Percentiles rank a stretch among this genome's conserved stretches.
These are phyloP conservation scores for Plasmodium relictum DNA, from an alignment of 169 alveolate species.

Conservation along the genomic window DNA sequence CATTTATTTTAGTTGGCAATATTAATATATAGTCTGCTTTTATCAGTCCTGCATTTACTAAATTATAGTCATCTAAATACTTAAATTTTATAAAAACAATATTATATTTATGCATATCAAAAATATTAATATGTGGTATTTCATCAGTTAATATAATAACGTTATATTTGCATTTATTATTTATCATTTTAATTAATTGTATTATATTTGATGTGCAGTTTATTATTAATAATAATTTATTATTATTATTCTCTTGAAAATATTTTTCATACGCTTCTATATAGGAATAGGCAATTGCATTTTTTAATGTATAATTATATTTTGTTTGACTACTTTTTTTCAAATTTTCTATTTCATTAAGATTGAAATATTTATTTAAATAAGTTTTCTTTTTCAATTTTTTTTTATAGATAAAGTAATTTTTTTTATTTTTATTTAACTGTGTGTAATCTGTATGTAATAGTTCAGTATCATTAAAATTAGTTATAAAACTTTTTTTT, in stretches of 20 bases:
- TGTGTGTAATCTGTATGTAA: neutral
- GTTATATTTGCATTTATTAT: conserved; percentile 39
- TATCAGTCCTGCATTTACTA: conserved; percentile 64
- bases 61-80: conserved; percentile 55
- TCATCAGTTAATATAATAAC: conserved; percentile 57
- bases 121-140: conserved; percentile 40
- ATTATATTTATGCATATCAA: conserved; percentile 35
- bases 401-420: conserved; percentile 10
- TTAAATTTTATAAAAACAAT: conserved; percentile 68
- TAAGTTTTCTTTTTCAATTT: conserved; percentile 12
- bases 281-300: conserved; percentile 29
- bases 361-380: conserved; percentile 9
- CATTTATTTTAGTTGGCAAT: conserved; percentile 36
- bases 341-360: neutral
- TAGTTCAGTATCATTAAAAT: neutral
- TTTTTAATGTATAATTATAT: conserved; percentile 11
- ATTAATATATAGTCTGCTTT: conserved; percentile 56
- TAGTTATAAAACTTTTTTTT: neutral
- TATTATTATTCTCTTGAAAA: conserved; percentile 26
- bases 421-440: neutral
- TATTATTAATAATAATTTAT: conserved; percentile 50
- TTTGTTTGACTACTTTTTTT: conserved; percentile 7
- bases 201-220: conserved; percentile 42
- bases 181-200: conserved; percentile 44
- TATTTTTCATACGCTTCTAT: conserved; percentile 59